Evolutionary conservation across 495 filamentous ascomycete species (phyloP).

Genomic region (Emericellopsis terricola): DNA sequence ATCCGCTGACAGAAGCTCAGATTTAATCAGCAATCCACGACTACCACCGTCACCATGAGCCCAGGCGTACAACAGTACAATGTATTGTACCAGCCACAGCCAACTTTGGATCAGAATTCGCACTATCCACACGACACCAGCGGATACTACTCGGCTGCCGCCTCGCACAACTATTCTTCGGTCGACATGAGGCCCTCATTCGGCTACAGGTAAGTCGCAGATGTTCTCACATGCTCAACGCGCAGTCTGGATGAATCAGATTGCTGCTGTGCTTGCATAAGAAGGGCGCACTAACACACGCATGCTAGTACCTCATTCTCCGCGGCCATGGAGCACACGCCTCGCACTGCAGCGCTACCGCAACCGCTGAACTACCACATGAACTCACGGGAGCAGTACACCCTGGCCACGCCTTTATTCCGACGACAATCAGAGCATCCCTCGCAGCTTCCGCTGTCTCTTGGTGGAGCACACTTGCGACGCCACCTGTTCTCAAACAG

Average conservation of each 20-base stretch:
- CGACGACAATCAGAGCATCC: slow-evolving; percentile 27
- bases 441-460: slow-evolving; percentile 28
- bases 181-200: slow-evolving; percentile 32
- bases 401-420: slow-evolving; percentile 26
- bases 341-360: slow-evolving; percentile 29
- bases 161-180: slow-evolving; percentile 22
- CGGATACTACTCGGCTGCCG: slow-evolving; percentile 24
- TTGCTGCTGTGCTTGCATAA: neutral
- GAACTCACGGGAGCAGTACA: slow-evolving; percentile 31
- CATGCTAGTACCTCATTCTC: slow-evolving; percentile 20
- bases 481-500: slow-evolving; percentile 33
- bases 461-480: slow-evolving; percentile 15
- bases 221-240: too few species aligned
- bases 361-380: slow-evolving; percentile 21
- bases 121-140: slow-evolving; percentile 25
- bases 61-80: too few species aligned
- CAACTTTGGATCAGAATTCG: too few species aligned
- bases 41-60: too few species aligned
- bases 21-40: too few species aligned
- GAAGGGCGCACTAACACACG: neutral
- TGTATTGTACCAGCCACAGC: too few species aligned
- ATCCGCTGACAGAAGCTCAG: too few species aligned
- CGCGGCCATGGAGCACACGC: slow-evolving; percentile 36
- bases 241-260: too few species aligned
- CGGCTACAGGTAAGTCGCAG: slow-evolving; percentile 29